These are phyloP conservation scores for Cryphonectria naterciae DNA, from an alignment of 2,329 filamentous ascomycete genomes.

Conservation along the genomic window DNA sequence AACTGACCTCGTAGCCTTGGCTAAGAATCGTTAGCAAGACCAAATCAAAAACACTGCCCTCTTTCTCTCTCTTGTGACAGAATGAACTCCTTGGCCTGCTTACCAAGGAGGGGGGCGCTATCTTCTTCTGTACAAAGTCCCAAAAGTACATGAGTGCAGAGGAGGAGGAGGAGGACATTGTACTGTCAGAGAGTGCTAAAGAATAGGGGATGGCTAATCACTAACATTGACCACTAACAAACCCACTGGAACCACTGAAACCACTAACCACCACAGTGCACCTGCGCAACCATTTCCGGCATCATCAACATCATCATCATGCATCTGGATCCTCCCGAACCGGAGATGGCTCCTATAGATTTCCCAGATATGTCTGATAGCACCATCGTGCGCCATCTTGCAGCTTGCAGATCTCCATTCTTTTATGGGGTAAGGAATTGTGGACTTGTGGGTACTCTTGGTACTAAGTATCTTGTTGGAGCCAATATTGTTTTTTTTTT, in stretches of 20 bases:
- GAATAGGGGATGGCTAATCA: neutral
- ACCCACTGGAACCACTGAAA: too few relatives aligned
- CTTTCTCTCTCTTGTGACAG: neutral
- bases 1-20: neutral
- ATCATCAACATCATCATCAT: neutral
- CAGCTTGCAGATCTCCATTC: neutral
- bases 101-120: neutral
- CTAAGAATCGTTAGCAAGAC: neutral
- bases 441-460: neutral
- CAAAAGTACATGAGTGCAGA: too few relatives aligned
- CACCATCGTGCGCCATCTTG: slow-evolving; percentile 5
- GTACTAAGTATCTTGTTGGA: neutral
- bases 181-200: too few relatives aligned
- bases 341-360: neutral
- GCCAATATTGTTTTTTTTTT: too few relatives aligned
- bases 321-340: slow-evolving; percentile 1
- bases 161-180: neutral
- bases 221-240: neutral
- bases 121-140: neutral
- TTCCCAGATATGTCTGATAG: neutral
- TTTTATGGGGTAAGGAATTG: neutral
- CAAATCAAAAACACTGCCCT: too few relatives aligned
- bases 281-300: neutral
- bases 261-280: too few relatives aligned
- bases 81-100: neutral